Evolutionary conservation across 2,329 filamentous ascomycete genomes (phyloP), one percentile per base, ranked within the genome.

Genomic region (Calonectria honghensis): DNA sequence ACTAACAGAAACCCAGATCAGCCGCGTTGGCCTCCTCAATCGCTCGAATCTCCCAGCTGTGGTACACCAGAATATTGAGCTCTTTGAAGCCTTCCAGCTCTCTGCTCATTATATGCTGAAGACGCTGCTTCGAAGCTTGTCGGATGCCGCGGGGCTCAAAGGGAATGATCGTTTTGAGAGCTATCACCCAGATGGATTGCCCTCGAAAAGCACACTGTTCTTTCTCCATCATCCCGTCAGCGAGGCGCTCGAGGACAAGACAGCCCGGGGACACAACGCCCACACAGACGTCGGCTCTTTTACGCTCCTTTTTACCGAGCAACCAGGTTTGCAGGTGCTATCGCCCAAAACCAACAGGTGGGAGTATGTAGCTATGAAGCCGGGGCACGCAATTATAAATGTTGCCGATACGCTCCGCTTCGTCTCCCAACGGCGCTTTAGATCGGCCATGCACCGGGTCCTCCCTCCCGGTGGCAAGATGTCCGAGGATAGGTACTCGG

Each of bases 201-300:
- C 45, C 24, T 70, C 68, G 16, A 70, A 70, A 39, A 70, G 68
- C 31, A 70, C 68, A 5, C 57, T 70, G n/a, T 70, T 70, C 24
- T 70, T 70, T 24, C 32, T 70, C 24, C 68, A 70, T 59, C 68
- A 70, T 16, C 68, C 68, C 32, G 45, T 70, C 45, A 70, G 57
- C 45, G 57, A 70, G 29, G 31, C 41, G 24, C 68, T 70, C 24
- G 57, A 52, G 32, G 68, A 70, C 45, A 70, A 70, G 14, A 70
- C 68, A 37, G 68, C 31, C 29, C 68, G 68, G 4, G 67, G 67
- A 10, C 67, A 69, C 67, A 69, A 69, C 29, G 67, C 67, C 24
- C 67, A 69, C 27, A 69, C 67, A 4, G 67, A 69, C 24, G 67
- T 69, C 51, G 67, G 67, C 67, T 69, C 67, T 90, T 50, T 50